A percentile compares a stretch with the other conserved stretches of the same genome.
These are phyloP conservation scores for Aspergillus sergii DNA, from an alignment of 2,329 filamentous ascomycete genomes.

Conservation along the genomic window DNA sequence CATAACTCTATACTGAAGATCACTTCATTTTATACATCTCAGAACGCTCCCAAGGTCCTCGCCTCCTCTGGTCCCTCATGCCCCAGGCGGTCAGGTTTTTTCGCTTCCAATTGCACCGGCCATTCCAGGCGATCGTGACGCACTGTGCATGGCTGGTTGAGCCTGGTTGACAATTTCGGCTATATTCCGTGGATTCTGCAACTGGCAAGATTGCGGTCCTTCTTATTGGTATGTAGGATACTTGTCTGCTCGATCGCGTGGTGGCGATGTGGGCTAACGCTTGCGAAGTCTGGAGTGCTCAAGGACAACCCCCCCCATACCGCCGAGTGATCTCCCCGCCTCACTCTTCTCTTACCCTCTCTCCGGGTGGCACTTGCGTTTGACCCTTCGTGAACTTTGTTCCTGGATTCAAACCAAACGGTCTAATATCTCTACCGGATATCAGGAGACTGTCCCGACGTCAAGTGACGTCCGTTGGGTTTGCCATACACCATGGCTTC, in stretches of 20 bases:
- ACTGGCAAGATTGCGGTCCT: slow-evolving; percentile 2
- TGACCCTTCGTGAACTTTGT: not conserved
- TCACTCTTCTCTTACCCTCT: not conserved
- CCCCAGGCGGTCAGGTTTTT: slow-evolving; percentile 19
- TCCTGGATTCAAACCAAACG: not conserved
- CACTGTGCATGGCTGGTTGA: slow-evolving; percentile 13
- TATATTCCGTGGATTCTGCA: slow-evolving; percentile 6
- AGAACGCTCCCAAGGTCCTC: slow-evolving; percentile 35
- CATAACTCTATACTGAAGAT: not conserved
- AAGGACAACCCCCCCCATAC: slow-evolving; percentile 3
- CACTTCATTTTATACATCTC: not conserved
- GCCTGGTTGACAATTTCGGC: slow-evolving; percentile 14
- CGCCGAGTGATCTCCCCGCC: slow-evolving; percentile 3
- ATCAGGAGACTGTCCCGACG: not conserved
- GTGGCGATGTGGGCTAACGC: slow-evolving; percentile 8
- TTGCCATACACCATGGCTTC: slow-evolving; percentile 32
- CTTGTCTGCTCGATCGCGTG: not conserved
- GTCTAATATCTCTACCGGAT: not conserved
- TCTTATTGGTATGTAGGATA: slow-evolving; percentile 16
- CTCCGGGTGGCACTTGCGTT: not conserved
- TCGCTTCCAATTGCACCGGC: slow-evolving; percentile 12
- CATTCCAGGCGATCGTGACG: slow-evolving; percentile 12
- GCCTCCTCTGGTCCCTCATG: slow-evolving; percentile 21
- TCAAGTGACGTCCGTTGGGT: not conserved
- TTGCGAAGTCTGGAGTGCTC: not conserved